Percentiles rank a stretch among this genome's conserved stretches.
Conservation (phyloP, 169 alveolate genomes). For the Pseudocohnilembus persalinus region DNA sequence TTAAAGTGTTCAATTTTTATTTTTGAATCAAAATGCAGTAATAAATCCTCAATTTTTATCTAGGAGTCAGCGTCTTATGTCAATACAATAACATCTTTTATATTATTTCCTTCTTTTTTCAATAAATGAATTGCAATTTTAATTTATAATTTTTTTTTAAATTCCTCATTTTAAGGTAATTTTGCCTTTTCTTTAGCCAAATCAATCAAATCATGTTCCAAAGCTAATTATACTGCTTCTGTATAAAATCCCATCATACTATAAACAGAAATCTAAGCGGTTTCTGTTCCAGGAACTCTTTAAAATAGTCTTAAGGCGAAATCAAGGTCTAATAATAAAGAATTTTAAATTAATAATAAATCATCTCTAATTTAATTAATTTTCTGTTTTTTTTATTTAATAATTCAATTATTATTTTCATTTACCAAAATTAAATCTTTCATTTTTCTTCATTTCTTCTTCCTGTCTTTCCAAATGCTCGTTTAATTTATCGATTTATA, state of each 20-base stretch:
- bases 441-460: constrained; percentile 19
- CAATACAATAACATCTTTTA: constrained; percentile 44
- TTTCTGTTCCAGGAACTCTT: constrained; percentile 32
- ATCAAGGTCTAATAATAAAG: constrained; percentile 31
- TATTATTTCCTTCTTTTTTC: constrained; percentile 29
- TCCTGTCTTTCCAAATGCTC: constrained; percentile 10
- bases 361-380: not conserved
- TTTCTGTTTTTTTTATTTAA: constrained; percentile 24
- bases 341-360: too few species aligned
- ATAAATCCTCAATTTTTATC: constrained; percentile 72
- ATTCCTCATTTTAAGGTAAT: constrained; percentile 55
- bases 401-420: too few species aligned
- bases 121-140: constrained; percentile 59
- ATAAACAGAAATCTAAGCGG: constrained; percentile 55
- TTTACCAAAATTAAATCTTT: not conserved
- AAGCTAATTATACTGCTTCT: constrained; percentile 69
- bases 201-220: constrained; percentile 53
- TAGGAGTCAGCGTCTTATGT: constrained; percentile 43
- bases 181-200: constrained; percentile 67
- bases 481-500: constrained; percentile 23
- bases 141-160: constrained; percentile 62
- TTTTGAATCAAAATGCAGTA: constrained; percentile 64
- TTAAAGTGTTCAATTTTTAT: constrained; percentile 65
- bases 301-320: constrained; percentile 27
- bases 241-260: constrained; percentile 68